Base-by-base conservation (phyloP, 352 stramenopile species). In the Phytopythium delawarense region DNA sequence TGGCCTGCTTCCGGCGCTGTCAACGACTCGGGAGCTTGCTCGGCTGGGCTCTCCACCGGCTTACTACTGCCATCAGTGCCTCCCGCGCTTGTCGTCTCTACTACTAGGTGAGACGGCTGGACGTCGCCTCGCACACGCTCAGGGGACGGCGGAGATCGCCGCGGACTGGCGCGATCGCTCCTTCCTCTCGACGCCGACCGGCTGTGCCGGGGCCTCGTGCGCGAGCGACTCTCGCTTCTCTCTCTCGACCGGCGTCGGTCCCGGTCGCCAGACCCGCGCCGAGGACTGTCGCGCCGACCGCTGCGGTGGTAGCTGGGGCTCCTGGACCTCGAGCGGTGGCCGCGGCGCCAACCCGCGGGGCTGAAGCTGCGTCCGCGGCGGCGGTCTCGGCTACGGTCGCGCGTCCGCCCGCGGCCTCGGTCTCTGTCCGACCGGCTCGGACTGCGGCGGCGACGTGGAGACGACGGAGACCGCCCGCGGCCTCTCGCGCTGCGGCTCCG, bases 401-500 rank as follows among this genome's bases (percentile, higher is more conserved):
- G 60, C 9, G 44, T 16, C 49, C 64, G 34, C 46, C 46, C 46
- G 3, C 46, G 46, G 2, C 23, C 46, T 15, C 23, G 23, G 46
- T 53, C 46, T 32, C 45, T 28, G 44, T 53, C 50, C 35, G 51
- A 55, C 37, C 56, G 57, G 30, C 64, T 59, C 13, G 54, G 56
- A 21, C 50, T 57, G 48, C 62, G 59, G 42, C 62, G 35, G 18
- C 35, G n/a, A 7, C 50, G 46, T 4, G 46, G 3, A 12, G 25
- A 53, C 0, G 23, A 35, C 4, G 46, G 46, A 4, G 46, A 53
- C 25, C 46, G 2, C 4, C 28, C 45, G n/a, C 21, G 45, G 4
- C 46, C 23, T 6, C 60, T 64, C 15, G 32, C 39, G n/a, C 57
- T 71, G 48, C 56, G 57, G 39, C 72, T 80, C 34, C 45, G 32